phyloP scores from a whole-genome alignment of 2,329 filamentous ascomycete genomes.

The Cladosporium sp. region DNA sequence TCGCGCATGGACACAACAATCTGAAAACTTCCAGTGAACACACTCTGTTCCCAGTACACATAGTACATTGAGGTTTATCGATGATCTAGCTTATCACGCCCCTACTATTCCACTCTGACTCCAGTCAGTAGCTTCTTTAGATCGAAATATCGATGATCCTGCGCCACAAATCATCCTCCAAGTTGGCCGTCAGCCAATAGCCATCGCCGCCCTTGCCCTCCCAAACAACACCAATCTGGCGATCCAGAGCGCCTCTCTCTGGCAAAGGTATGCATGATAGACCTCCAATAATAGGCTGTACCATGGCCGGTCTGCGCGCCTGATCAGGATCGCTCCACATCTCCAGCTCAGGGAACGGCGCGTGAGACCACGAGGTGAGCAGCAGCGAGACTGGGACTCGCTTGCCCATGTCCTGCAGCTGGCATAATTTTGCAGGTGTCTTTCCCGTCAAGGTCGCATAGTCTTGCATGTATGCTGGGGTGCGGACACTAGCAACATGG shows the following conservation, averaged over 20 bases:
- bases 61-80: too few species aligned
- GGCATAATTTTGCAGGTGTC: not conserved
- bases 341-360: not conserved
- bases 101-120: too few species aligned
- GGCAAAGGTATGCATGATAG: not conserved
- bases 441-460: not conserved
- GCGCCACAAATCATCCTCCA: not conserved
- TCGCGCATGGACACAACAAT: too few species aligned
- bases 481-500: not conserved
- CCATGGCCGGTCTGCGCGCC: not conserved
- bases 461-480: not conserved
- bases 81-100: too few species aligned
- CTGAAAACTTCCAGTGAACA: too few species aligned
- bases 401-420: not conserved
- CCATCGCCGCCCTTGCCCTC: not conserved
- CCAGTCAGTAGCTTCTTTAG: not conserved
- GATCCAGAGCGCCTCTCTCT: not conserved
- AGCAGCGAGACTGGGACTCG: not conserved
- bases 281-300: not conserved
- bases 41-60: too few species aligned
- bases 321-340: not conserved
- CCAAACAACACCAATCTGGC: not conserved
- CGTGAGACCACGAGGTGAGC: slow-evolving; percentile 8
- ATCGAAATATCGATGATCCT: not conserved
- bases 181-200: slow-evolving; percentile 5